Evolutionary conservation across 2,329 filamentous ascomycete genomes (phyloP).

Genomic region (Xylariaceae sp.): DNA sequence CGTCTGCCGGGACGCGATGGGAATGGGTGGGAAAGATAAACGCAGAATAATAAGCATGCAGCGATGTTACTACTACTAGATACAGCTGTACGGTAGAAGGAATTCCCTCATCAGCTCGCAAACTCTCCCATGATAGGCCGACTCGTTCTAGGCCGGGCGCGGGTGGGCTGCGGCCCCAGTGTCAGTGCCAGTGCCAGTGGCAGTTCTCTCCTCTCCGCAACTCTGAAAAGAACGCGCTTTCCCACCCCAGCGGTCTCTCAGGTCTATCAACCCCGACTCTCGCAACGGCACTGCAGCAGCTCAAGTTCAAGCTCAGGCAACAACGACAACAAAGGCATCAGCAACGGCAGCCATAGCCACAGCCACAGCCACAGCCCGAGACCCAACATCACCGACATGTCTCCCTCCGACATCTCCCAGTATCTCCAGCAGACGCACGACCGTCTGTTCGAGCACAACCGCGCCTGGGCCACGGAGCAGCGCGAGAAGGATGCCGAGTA

Average conservation of each 20-base stretch:
- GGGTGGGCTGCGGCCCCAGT: conserved; percentile 6
- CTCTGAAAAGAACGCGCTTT: conserved; percentile 5
- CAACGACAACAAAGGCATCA: background rate
- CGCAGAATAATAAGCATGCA: too few species aligned
- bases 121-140: conserved; percentile 13
- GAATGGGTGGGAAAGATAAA: background rate
- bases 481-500: conserved; percentile 54
- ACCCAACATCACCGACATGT: conserved; percentile 20
- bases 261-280: background rate
- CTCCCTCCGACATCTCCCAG: conserved; percentile 37
- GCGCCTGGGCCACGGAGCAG: conserved; percentile 58
- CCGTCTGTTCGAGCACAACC: conserved; percentile 64
- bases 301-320: conserved; percentile 11
- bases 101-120: conserved; percentile 5
- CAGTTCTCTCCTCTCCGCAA: conserved; percentile 16
- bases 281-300: conserved; percentile 8
- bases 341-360: conserved; percentile 3
- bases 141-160: conserved; percentile 9
- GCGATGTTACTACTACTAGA: too few species aligned
- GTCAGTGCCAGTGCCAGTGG: too few species aligned
- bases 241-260: background rate
- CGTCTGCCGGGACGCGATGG: background rate
- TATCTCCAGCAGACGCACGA: conserved; percentile 62
- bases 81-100: too few species aligned
- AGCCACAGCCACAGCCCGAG: background rate